Percentiles rank a stretch among this genome's conserved stretches.
Conservation (phyloP, 805 yeast genomes). For the Starmera caribaea region DNA sequence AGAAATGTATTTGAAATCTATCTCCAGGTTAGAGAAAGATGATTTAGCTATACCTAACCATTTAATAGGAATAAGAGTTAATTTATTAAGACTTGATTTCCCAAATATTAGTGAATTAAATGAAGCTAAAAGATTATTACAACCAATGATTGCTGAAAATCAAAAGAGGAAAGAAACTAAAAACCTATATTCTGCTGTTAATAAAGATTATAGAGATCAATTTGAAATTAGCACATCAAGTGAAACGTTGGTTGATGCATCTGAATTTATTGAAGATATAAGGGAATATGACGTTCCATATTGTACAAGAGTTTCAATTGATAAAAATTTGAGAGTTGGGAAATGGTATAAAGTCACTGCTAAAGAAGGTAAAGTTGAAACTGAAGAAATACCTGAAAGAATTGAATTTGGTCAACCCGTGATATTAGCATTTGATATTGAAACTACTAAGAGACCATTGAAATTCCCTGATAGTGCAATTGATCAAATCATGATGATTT, state of each 20-base stretch:
- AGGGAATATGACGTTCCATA: conserved; percentile 95
- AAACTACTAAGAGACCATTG: conserved; percentile 92
- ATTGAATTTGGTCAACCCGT: conserved; percentile 97
- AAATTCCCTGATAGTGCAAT: conserved; percentile 89
- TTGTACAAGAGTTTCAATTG: conserved; percentile 94
- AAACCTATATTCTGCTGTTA: conserved; percentile 56
- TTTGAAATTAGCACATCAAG: conserved; percentile 8
- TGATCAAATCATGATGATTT: conserved; percentile 97
- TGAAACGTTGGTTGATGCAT: conserved; percentile 36
- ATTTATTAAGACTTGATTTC: conserved; percentile 59
- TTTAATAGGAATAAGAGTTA: conserved; percentile 61
- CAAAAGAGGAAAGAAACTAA: conserved; percentile 49
- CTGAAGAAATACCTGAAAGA: conserved; percentile 57
- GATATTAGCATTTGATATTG: conserved; percentile 93
- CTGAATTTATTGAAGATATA: conserved; percentile 64
- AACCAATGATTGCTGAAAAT: conserved; percentile 66
- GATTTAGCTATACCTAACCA: conserved; percentile 83
- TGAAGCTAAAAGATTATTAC: conserved; percentile 59
- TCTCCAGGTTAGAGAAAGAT: conserved; percentile 54
- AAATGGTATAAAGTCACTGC: conserved; percentile 88
- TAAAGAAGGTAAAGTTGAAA: conserved; percentile 40
- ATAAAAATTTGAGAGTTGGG: conserved; percentile 78
- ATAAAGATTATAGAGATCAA: conserved; percentile 20
- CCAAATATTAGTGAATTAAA: conserved; percentile 66
- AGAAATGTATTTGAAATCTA: conserved; percentile 51